phyloP scores from a whole-genome alignment of 345 rosid genomes.

The Populus deltoides region DNA sequence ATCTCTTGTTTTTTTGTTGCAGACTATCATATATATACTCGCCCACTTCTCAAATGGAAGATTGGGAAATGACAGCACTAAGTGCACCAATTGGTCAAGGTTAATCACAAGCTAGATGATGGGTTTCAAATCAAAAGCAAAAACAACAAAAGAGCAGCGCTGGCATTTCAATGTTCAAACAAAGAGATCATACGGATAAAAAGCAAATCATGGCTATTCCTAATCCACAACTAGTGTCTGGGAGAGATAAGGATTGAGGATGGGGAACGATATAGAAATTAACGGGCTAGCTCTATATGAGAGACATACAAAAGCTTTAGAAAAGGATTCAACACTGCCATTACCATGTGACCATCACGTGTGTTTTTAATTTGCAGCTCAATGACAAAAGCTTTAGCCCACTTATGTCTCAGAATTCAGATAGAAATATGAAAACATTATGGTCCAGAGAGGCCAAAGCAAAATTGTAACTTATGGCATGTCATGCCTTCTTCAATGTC shows the following conservation, averaged over 20 bases:
- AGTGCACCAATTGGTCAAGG: background rate
- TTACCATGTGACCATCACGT: constrained; percentile 22
- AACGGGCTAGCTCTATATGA: background rate
- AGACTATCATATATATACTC: background rate
- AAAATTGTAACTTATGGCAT: too few species aligned
- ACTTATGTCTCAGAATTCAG: background rate
- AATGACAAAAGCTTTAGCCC: constrained; percentile 2
- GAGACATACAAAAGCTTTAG: background rate
- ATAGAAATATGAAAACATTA: background rate
- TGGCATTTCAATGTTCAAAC: background rate
- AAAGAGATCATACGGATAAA: background rate
- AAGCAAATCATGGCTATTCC: background rate
- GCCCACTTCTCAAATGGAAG: background rate
- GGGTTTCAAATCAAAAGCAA: background rate
- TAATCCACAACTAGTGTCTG: background rate
- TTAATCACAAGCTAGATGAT: background rate
- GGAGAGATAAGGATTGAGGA: background rate
- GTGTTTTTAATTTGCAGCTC: constrained; percentile 7
- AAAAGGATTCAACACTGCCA: constrained; percentile 13
- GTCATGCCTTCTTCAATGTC: too few species aligned
- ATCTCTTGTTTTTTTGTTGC: background rate
- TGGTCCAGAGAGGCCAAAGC: background rate
- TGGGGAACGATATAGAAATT: constrained; percentile 3
- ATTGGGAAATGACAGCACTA: background rate
- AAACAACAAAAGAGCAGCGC: background rate